Evolutionary conservation across 495 filamentous ascomycete genomes (phyloP).

Genomic region (Schizothecium vesticola): DNA sequence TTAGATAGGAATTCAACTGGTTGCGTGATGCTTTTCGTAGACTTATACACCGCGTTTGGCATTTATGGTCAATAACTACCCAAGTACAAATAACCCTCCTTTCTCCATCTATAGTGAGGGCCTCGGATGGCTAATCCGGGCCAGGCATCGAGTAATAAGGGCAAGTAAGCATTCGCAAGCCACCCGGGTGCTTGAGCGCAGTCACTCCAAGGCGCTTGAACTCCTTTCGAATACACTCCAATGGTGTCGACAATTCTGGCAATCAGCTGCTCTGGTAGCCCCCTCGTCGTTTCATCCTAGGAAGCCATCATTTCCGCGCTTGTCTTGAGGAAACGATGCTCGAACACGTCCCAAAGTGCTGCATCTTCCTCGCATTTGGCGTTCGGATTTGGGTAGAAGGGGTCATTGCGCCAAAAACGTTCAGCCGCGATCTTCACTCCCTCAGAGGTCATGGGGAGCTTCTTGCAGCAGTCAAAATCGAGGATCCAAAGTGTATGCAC

Average conservation of each 20-base stretch:
- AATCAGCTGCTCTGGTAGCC: slow-evolving; percentile 17
- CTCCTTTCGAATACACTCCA: slow-evolving; percentile 9
- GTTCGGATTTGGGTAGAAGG: slow-evolving; percentile 35
- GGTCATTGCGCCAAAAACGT: slow-evolving; percentile 39
- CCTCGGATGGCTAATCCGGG: no score
- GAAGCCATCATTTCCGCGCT: slow-evolving; percentile 16
- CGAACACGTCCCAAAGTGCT: slow-evolving; percentile 33
- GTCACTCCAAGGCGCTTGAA: neutral
- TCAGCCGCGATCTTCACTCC: slow-evolving; percentile 31
- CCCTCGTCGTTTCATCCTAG: neutral
- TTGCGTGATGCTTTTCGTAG: no score
- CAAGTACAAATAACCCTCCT: no score
- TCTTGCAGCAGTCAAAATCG: slow-evolving; percentile 41
- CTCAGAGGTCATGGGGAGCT: slow-evolving; percentile 28
- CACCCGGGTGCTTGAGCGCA: no score
- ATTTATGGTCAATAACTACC: no score
- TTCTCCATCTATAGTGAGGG: no score
- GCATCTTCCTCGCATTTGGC: slow-evolving; percentile 18
- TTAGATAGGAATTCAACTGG: no score
- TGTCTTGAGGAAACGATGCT: slow-evolving; percentile 18
- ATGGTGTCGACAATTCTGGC: slow-evolving; percentile 4
- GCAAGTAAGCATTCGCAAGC: no score
- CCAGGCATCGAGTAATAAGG: no score
- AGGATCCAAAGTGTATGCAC: slow-evolving; percentile 38
- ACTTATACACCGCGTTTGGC: no score